Evolutionary conservation across 768 basidiomycete species (phyloP), one percentile per base, ranked within the genome.

Genomic region (Panellus pusillus): DNA sequence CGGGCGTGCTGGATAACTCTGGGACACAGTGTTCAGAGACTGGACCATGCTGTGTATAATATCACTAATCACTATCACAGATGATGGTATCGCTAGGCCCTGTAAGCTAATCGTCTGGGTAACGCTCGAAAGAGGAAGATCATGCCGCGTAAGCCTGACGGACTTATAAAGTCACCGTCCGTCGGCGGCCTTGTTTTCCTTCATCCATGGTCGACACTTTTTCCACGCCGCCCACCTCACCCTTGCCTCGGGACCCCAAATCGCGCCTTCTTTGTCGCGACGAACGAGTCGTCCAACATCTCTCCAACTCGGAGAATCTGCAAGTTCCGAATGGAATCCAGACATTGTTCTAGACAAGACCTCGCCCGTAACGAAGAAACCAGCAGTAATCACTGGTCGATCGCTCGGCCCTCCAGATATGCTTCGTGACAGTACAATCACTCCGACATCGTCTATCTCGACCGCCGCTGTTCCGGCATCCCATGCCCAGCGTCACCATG

Each of bases 201-300:
- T 56, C 55, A 8, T 37, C 50, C 42, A 47, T 51, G 50, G 47
- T 47, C 13, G 54, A 61, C 40, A 15, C 42, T 13, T 58, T 59
- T 31, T 61, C 57, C 15, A 54, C 61, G 12, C 57, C 60, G 5
- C 57, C 57, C 1, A 54, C 52, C n/a, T 45, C 56, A 18, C 57
- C 61, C n/a, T 39, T 50, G 28, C 42, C 47, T 19, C 46, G 51
- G n/a, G 56, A 61, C 19, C 55, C 60, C 31, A 56, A 51, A 61
- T 61, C 20, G 55, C 55, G 6, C 76, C 76, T 6, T 74, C 77
- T 12, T 63, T 77, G 27, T 75, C 76, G 9, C 68, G 78, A 32
- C 70, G 72, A 47, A 68, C 58, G 54, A 77, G 74, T 62, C 72
- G 75, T 49, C 79, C 78, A 0, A 69, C 72, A 27, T 78, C 74